Evolutionary conservation across 2,329 filamentous ascomycete genomes (phyloP).

Genomic region (Alternaria consortialis): DNA sequence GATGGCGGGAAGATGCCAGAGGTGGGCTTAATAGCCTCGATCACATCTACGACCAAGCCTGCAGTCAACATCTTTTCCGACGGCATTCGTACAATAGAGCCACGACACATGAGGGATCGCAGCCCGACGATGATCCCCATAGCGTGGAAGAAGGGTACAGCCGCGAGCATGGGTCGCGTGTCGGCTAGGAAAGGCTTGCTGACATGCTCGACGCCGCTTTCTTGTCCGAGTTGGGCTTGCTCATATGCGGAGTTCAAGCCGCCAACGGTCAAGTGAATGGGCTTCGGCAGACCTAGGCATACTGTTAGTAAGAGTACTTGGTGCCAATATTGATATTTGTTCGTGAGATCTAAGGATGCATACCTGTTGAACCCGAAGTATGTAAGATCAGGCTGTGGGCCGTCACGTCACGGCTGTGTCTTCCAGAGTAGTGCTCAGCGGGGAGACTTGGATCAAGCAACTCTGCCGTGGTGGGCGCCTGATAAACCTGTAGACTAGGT

Average conservation of each 20-base stretch:
- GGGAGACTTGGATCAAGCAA: background rate
- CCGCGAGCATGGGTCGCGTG: background rate
- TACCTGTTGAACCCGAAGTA: conserved; percentile 10
- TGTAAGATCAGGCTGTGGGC: conserved; percentile 6
- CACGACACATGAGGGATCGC: conserved; percentile 1
- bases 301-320: background rate
- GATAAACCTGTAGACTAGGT: background rate
- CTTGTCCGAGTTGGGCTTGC: background rate
- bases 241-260: background rate
- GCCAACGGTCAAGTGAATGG: background rate
- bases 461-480: background rate
- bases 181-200: background rate
- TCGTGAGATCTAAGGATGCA: background rate
- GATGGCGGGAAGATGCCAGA: conserved; percentile 8
- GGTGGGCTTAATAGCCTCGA: background rate
- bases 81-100: conserved; percentile 3
- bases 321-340: no score
- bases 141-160: conserved; percentile 7
- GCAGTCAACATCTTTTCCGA: conserved; percentile 4
- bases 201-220: background rate
- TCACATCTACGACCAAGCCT: conserved; percentile 2
- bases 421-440: background rate
- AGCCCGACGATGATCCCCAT: background rate
- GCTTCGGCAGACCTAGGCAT: conserved; percentile 1
- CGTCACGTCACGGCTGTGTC: background rate